These are phyloP conservation scores for Cladosporium sp. DNA, from an alignment of 2,329 filamentous ascomycete genomes.

Conservation along the genomic window DNA sequence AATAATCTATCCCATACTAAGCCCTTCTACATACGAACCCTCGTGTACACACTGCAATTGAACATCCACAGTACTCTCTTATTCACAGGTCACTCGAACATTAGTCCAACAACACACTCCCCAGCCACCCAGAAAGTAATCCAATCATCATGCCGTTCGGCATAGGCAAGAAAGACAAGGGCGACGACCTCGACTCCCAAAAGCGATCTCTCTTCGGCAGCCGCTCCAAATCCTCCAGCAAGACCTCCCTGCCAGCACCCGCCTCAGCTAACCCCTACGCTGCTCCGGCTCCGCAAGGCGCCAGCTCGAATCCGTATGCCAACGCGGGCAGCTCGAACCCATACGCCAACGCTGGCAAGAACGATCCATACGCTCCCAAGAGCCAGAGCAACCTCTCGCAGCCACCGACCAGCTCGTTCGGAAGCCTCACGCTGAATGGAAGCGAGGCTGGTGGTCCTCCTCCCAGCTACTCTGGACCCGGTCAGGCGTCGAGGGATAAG, in stretches of 20 bases:
- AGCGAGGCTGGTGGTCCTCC: constrained; percentile 35
- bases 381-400: constrained; percentile 31
- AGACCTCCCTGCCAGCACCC: constrained; percentile 47
- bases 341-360: constrained; percentile 54
- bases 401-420: constrained; percentile 36
- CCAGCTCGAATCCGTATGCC: constrained; percentile 30
- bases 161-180: constrained; percentile 56
- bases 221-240: constrained; percentile 53
- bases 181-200: constrained; percentile 54
- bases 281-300: constrained; percentile 41
- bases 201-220: constrained; percentile 62
- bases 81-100: not conserved
- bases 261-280: constrained; percentile 59
- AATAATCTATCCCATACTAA: constrained; percentile 8
- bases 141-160: constrained; percentile 41
- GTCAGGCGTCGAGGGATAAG: constrained; percentile 44
- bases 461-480: constrained; percentile 38
- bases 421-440: constrained; percentile 32
- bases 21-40: not conserved
- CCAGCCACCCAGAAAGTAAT: not conserved
- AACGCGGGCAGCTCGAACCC: constrained; percentile 35
- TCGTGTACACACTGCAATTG: not conserved
- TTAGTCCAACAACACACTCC: not conserved
- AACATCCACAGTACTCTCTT: not conserved
- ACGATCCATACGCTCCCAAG: constrained; percentile 36